Evolutionary conservation across 441 rosid genomes (phyloP).

Genomic region (Populus hybrid): DNA sequence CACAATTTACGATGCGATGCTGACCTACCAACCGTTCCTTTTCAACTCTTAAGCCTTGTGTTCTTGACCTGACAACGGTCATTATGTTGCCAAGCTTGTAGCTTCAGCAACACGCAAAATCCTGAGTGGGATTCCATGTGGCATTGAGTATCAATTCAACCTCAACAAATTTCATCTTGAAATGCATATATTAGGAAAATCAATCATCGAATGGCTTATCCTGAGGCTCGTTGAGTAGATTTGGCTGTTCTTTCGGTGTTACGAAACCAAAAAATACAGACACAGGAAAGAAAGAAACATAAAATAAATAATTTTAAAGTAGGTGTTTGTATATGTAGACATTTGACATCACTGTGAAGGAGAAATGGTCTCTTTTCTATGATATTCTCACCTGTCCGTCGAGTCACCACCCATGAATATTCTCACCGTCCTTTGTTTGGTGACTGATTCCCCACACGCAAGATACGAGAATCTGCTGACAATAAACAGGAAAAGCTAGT

Average conservation of each 20-base stretch:
- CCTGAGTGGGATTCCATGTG: not conserved
- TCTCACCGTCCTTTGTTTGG: not conserved
- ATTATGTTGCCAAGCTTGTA: not conserved
- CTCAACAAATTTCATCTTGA: not conserved
- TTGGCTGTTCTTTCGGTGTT: not conserved
- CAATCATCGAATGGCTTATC: not conserved
- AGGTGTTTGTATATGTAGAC: too few relatives aligned
- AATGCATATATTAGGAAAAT: not conserved
- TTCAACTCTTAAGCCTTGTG: not conserved
- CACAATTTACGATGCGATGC: not conserved
- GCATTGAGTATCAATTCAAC: not conserved
- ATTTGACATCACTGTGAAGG: too few relatives aligned
- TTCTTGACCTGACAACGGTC: not conserved
- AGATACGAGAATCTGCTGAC: not conserved
- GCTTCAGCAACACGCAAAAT: not conserved
- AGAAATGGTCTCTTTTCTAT: not conserved
- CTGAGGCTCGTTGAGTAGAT: not conserved
- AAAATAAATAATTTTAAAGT: not conserved
- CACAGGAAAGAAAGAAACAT: too few relatives aligned
- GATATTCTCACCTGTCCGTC: not conserved
- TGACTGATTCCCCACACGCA: not conserved
- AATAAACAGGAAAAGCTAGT: not conserved
- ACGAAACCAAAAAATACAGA: not conserved
- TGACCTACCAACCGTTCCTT: not conserved
- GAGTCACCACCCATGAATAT: not conserved